Conservation (phyloP, 2,329 filamentous ascomycete genomes). For the Apiospora kogelbergensis region DNA sequence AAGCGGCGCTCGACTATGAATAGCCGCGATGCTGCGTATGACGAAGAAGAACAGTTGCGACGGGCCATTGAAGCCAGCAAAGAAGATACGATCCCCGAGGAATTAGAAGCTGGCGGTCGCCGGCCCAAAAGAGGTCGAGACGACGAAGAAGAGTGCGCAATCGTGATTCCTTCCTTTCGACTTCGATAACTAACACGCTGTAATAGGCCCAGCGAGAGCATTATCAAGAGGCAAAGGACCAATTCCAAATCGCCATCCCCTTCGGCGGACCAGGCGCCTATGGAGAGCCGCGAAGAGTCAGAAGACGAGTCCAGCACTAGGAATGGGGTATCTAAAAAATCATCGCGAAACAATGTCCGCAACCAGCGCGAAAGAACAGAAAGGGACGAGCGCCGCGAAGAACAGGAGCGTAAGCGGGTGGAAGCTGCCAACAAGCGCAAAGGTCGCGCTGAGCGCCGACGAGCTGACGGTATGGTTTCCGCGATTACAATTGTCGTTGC, state of each 20-base stretch:
- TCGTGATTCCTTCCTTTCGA: not conserved
- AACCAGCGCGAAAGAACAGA: constrained; percentile 63
- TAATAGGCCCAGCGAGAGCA: constrained; percentile 63
- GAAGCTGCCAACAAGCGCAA: constrained; percentile 81
- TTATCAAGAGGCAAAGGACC: constrained; percentile 79
- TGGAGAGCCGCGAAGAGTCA: constrained; percentile 61
- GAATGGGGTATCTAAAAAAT: constrained; percentile 57
- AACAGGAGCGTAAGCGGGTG: constrained; percentile 70
- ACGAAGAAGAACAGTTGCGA: constrained; percentile 87
- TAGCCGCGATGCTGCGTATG: constrained; percentile 90
- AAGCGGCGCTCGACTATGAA: constrained; percentile 98
- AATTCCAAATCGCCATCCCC: constrained; percentile 71
- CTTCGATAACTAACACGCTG: constrained; percentile 16
- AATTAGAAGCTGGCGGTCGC: constrained; percentile 55
- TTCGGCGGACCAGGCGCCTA: constrained; percentile 46
- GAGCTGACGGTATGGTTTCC: constrained; percentile 68
- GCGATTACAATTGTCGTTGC: constrained; percentile 18
- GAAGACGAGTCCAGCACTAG: constrained; percentile 69
- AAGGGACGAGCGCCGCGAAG: constrained; percentile 72
- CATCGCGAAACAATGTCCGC: constrained; percentile 55
- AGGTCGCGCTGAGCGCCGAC: constrained; percentile 76
- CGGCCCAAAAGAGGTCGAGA: constrained; percentile 83
- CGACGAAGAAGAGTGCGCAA: constrained; percentile 88
- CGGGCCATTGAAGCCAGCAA: constrained; percentile 95
- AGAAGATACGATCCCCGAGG: constrained; percentile 63